Evolutionary conservation across 257 asterid genomes (phyloP).

Genomic region (Nicotiana otophora): DNA sequence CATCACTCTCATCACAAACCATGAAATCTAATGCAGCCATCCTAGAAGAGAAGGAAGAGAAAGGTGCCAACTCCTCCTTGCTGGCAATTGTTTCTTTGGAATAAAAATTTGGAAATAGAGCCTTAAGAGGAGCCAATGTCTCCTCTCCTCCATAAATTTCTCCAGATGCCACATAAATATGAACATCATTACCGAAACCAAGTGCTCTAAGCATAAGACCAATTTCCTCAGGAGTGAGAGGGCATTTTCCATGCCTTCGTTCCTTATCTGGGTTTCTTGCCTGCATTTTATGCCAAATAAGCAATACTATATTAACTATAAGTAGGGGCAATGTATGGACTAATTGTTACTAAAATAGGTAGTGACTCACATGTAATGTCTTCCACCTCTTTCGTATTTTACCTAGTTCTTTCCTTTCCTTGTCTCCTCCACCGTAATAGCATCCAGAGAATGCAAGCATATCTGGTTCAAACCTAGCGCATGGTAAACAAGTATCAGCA

Average conservation of each 20-base stretch:
- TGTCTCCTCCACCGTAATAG: constrained; percentile 66
- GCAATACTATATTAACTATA: neutral
- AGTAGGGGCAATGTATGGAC: neutral
- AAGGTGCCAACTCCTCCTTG: constrained; percentile 56
- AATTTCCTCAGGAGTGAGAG: constrained; percentile 67
- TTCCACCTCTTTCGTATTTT: constrained; percentile 65
- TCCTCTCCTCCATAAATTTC: constrained; percentile 70
- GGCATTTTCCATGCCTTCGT: constrained; percentile 68
- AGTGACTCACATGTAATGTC: constrained; percentile 48
- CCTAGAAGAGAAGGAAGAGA: constrained; percentile 57
- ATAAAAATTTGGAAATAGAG: constrained; percentile 65
- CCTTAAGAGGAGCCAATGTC: constrained; percentile 54
- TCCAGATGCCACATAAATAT: constrained; percentile 77
- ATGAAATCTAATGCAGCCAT: constrained; percentile 82
- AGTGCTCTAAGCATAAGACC: constrained; percentile 76
- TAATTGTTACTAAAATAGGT: neutral
- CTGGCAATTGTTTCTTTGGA: constrained; percentile 62
- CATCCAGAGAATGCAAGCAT: constrained; percentile 88
- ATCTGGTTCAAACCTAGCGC: constrained; percentile 67
- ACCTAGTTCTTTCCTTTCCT: constrained; percentile 46
- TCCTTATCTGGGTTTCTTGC: constrained; percentile 51
- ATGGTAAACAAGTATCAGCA: neutral
- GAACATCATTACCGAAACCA: constrained; percentile 61
- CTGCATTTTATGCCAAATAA: constrained; percentile 31
- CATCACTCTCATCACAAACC: constrained; percentile 77